Evolutionary conservation across 345 rosid species (phyloP).

Genomic region (Ceriops decandra): DNA sequence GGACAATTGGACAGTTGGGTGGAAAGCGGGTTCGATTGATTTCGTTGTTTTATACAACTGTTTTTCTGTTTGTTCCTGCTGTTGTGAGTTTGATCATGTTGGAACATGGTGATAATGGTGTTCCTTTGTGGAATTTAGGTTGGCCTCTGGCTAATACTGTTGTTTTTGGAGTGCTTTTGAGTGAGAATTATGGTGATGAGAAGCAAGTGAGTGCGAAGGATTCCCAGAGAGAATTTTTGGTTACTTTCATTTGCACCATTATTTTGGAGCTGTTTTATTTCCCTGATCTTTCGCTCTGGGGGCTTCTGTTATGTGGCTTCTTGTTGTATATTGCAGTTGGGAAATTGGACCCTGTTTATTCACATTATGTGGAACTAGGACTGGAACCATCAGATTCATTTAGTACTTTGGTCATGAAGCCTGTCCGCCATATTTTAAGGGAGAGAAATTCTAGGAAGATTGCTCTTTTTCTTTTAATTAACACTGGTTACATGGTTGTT

Average conservation of each 20-base stretch:
- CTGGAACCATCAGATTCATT: slow-evolving; percentile 60
- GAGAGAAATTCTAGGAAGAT: slow-evolving; percentile 96
- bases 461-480: slow-evolving; percentile 84
- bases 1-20: slow-evolving; percentile 56
- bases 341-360: slow-evolving; percentile 55
- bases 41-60: slow-evolving; percentile 58
- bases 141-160: slow-evolving; percentile 93
- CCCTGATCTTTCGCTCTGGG: slow-evolving; percentile 82
- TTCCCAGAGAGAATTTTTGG: slow-evolving; percentile 60
- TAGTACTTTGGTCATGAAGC: slow-evolving; percentile 51
- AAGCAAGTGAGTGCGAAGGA: slow-evolving; percentile 54
- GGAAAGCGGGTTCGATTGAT: slow-evolving; percentile 64
- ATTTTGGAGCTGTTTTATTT: slow-evolving; percentile 77
- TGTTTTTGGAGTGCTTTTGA: slow-evolving; percentile 80
- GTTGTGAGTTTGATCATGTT: slow-evolving; percentile 48
- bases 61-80: slow-evolving; percentile 73
- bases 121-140: slow-evolving; percentile 55
- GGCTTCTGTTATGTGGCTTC: slow-evolving; percentile 65
- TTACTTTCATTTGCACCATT: slow-evolving; percentile 69
- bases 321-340: slow-evolving; percentile 67
- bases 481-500: slow-evolving; percentile 82
- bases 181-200: slow-evolving; percentile 67
- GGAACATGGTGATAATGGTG: slow-evolving; percentile 39
- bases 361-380: slow-evolving; percentile 51
- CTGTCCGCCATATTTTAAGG: slow-evolving; percentile 78